A percentile compares a stretch with the other conserved stretches of the same genome.
These are phyloP conservation scores for Aspergillus fumigatus DNA, from an alignment of 2,329 filamentous ascomycete species.

Conservation along the genomic window DNA sequence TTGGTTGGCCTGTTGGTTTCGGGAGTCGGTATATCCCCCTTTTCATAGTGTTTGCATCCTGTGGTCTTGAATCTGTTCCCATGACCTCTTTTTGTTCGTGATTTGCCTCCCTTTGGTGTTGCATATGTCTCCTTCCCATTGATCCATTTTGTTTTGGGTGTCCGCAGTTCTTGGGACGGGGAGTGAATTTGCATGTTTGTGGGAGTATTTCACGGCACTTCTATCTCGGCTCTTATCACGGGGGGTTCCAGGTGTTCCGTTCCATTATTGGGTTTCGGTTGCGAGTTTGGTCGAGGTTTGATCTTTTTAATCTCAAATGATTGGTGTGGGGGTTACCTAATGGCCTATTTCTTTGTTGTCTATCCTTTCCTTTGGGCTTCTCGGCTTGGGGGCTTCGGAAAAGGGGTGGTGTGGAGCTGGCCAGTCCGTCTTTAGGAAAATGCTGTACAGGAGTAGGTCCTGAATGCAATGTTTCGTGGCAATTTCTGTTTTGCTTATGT, in stretches of 20 bases:
- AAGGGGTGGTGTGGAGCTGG: neutral
- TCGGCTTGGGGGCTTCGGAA: neutral
- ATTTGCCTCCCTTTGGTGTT: constrained; percentile 3
- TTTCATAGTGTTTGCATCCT: constrained; percentile 15
- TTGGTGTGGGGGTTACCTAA: constrained; percentile 9
- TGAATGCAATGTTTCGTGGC: neutral
- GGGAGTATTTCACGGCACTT: constrained; percentile 15
- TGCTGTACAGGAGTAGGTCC: neutral
- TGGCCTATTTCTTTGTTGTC: neutral
- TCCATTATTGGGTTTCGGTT: constrained; percentile 14
- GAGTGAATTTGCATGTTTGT: constrained; percentile 13
- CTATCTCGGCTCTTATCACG: constrained; percentile 13
- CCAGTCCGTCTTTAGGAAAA: neutral
- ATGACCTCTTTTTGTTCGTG: constrained; percentile 6
- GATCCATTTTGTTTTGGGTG: neutral
- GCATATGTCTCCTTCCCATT: constrained; percentile 4
- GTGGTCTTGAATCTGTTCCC: constrained; percentile 10
- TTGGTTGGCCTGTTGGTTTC: constrained; percentile 27
- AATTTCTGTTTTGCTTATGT: neutral
- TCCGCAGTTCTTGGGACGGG: constrained; percentile 6
- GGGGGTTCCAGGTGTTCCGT: constrained; percentile 17
- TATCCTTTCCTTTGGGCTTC: neutral
- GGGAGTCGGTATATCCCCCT: constrained; percentile 26
- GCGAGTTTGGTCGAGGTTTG: constrained; percentile 12
- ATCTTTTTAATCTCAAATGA: constrained; percentile 9